A percentile compares a stretch with the other conserved stretches of the same genome.
Conservation (phyloP, 1,284 basidiomycete species). For the Ganoderma lingzhi region DNA sequence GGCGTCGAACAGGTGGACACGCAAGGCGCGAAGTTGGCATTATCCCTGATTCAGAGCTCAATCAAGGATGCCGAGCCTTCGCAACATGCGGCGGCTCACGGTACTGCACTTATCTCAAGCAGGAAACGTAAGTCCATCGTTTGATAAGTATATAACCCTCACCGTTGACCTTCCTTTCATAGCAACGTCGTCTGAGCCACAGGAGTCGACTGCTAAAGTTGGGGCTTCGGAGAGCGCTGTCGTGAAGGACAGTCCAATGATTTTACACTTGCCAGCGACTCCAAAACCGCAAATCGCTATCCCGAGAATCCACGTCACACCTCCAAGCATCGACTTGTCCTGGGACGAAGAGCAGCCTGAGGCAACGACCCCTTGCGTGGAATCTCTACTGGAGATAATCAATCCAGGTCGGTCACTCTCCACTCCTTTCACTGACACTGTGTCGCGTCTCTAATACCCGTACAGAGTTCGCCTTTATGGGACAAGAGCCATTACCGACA, state of each 20-base stretch:
- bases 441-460: background rate
- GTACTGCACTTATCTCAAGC: background rate
- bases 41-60: background rate
- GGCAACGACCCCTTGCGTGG: background rate
- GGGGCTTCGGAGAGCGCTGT: background rate
- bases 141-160: background rate
- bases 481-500: background rate
- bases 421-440: background rate
- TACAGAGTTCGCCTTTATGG: conserved; percentile 7
- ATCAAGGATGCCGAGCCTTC: background rate
- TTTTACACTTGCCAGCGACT: no score
- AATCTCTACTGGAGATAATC: background rate
- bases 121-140: background rate
- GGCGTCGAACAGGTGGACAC: background rate
- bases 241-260: background rate
- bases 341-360: background rate
- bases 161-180: background rate
- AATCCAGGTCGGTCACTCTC: background rate
- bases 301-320: background rate
- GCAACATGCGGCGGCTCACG: background rate
- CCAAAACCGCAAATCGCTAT: background rate
- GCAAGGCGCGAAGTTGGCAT: background rate
- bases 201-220: background rate
- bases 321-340: background rate
- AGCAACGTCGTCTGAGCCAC: background rate